A percentile compares a stretch with the other conserved stretches of the same genome.
phyloP scores from a whole-genome alignment of 1,284 basidiomycete species.

The Blastosporella zonata region DNA sequence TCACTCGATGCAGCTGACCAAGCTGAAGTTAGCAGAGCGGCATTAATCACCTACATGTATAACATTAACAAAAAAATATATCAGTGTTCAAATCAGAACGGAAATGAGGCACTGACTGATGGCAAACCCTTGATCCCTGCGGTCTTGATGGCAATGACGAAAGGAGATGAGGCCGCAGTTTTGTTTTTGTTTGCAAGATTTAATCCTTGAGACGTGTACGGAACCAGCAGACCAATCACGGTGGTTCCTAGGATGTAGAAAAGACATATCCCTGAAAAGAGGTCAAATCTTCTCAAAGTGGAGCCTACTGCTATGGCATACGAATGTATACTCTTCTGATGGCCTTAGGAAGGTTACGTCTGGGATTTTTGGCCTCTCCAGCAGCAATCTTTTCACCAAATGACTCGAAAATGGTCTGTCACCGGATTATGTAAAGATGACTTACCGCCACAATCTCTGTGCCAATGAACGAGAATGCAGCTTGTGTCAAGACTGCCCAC shows the following conservation, averaged over 20 bases:
- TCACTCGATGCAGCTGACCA: constrained; percentile 86
- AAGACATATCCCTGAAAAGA: constrained; percentile 45
- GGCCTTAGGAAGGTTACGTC: constrained; percentile 63
- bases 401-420: background rate
- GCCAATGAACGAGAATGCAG: constrained; percentile 77
- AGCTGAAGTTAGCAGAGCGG: constrained; percentile 80
- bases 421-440: constrained; percentile 19
- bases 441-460: constrained; percentile 87
- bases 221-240: constrained; percentile 77
- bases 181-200: constrained; percentile 48
- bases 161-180: constrained; percentile 76
- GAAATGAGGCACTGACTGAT: constrained; percentile 36
- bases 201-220: constrained; percentile 60
- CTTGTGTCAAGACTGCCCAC: constrained; percentile 68
- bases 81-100: too few species aligned
- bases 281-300: background rate
- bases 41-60: constrained; percentile 82
- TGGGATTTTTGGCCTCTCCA: constrained; percentile 70
- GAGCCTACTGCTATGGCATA: constrained; percentile 25
- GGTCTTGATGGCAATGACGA: constrained; percentile 75
- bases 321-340: constrained; percentile 78
- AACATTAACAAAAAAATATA: constrained; percentile 5
- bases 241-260: constrained; percentile 68
- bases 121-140: constrained; percentile 77
- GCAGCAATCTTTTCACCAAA: constrained; percentile 60